A percentile compares a stretch with the other conserved stretches of the same genome.
phyloP scores from a whole-genome alignment of 257 asterid species.

The Avicennia marina region DNA sequence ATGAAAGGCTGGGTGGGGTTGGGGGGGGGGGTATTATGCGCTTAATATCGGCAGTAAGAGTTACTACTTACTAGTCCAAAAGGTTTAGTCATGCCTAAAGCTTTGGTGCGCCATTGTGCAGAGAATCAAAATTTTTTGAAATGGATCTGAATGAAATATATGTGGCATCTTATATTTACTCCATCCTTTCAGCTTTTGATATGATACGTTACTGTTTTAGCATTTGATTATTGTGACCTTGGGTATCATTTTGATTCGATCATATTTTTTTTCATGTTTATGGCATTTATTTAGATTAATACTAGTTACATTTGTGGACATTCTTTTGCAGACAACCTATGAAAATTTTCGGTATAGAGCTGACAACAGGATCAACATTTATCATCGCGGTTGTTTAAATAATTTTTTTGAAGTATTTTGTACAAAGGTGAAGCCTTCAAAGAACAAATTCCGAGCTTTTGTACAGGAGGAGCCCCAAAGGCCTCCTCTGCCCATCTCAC shows the following conservation, averaged over 20 bases:
- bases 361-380: constrained; percentile 75
- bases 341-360: constrained; percentile 94
- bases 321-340: constrained; percentile 75
- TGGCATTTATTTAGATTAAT: background rate
- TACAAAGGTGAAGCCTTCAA: constrained; percentile 79
- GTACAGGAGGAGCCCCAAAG: constrained; percentile 77
- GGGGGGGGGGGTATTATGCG: no score
- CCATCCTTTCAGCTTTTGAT: background rate
- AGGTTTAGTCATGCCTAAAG: background rate
- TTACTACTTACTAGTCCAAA: background rate
- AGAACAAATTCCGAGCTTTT: constrained; percentile 71
- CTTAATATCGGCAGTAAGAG: no score
- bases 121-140: background rate
- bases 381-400: constrained; percentile 78
- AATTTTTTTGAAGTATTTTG: constrained; percentile 88
- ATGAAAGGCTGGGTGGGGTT: no score
- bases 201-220: background rate
- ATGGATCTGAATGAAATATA: background rate
- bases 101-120: background rate
- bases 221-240: background rate
- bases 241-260: background rate
- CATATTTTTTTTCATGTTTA: background rate
- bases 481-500: constrained; percentile 43
- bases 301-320: constrained; percentile 10
- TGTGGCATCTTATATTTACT: background rate